Evolutionary conservation across 768 basidiomycete genomes (phyloP).

Genomic region (Suillus variegatus): DNA sequence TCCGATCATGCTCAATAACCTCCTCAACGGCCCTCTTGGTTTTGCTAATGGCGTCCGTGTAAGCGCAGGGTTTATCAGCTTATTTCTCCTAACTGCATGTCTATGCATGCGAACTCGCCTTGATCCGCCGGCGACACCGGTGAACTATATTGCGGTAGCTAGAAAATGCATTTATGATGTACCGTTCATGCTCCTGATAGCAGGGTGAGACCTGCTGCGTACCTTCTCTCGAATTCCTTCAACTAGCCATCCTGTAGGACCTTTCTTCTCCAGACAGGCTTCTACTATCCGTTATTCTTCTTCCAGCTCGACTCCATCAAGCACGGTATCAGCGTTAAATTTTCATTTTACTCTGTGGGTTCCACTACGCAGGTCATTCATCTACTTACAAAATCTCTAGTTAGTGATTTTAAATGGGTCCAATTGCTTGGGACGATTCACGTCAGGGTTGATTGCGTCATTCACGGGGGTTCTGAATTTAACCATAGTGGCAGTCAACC

Average conservation of each 20-base stretch:
- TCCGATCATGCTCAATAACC: neutral
- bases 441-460: conserved; percentile 41
- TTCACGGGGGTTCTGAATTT: conserved; percentile 46
- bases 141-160: conserved; percentile 14
- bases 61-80: neutral
- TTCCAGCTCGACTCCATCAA: conserved; percentile 55
- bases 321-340: conserved; percentile 42
- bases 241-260: conserved; percentile 7
- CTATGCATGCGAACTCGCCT: neutral
- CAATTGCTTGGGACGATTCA: conserved; percentile 47
- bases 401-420: conserved; percentile 54
- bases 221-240: neutral
- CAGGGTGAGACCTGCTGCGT: conserved; percentile 16
- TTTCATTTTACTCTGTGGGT: conserved; percentile 57
- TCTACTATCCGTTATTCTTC: conserved; percentile 57
- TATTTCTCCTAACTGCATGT: neutral
- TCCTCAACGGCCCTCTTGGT: neutral
- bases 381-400: conserved; percentile 23
- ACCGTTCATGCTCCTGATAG: conserved; percentile 23
- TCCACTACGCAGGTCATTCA: neutral
- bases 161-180: conserved; percentile 25
- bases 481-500: conserved; percentile 35
- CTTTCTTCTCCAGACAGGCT: conserved; percentile 12
- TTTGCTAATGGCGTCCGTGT: neutral
- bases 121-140: neutral